Evolutionary conservation across 148 eudicot genomes (phyloP).

Genomic region (Rhododendron williamsianum): DNA sequence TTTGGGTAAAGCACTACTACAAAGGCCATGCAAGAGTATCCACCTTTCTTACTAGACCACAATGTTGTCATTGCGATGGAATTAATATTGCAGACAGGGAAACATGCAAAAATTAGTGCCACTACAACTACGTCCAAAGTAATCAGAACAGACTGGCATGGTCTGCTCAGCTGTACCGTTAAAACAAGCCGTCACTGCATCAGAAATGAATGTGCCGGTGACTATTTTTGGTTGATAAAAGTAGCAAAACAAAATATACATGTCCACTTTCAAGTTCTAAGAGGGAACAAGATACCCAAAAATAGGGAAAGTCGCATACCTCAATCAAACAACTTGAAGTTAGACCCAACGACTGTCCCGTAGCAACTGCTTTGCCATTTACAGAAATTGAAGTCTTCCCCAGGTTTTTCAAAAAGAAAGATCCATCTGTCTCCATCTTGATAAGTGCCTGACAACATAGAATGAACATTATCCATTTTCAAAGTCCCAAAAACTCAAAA

Average conservation of each 20-base stretch:
- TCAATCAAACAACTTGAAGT: constrained; percentile 63
- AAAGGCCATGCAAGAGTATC: not conserved
- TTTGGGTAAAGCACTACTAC: not conserved
- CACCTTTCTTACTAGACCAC: not conserved
- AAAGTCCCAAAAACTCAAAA: not conserved
- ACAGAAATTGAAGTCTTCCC: constrained; percentile 61
- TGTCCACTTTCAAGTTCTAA: not conserved
- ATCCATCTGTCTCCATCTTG: constrained; percentile 75
- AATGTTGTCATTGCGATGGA: not conserved
- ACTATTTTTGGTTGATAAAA: not conserved
- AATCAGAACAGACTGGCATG: not conserved
- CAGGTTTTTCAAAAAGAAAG: constrained; percentile 62
- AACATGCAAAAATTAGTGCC: not conserved
- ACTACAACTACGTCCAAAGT: not conserved
- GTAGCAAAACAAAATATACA: not conserved
- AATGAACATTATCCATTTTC: not conserved
- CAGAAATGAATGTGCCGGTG: not conserved
- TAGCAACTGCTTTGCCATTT: constrained; percentile 42
- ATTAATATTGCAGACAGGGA: not conserved
- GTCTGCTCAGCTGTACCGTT: not conserved
- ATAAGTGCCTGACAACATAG: constrained; percentile 52
- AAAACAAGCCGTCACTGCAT: not conserved
- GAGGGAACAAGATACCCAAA: constrained; percentile 15
- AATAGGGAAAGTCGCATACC: constrained; percentile 36
- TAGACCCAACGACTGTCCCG: constrained; percentile 39